A percentile compares a stretch with the other conserved stretches of the same genome.
Conservation (phyloP, 176 grass and related monocot species). For the Ensete glaucum region DNA sequence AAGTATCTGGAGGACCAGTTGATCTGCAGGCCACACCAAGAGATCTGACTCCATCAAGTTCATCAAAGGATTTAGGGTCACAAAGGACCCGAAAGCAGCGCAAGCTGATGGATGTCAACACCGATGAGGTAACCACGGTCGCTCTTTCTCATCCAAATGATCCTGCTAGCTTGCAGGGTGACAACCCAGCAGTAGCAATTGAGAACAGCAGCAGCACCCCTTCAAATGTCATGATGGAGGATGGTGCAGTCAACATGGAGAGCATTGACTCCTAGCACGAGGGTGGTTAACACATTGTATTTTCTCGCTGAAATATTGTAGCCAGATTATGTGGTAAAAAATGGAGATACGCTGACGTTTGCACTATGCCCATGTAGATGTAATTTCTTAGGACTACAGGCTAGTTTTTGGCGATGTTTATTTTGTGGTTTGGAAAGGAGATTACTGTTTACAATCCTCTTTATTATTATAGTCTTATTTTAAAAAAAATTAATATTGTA, state of each 20-base stretch:
- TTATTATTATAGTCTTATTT: no score
- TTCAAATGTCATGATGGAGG: conserved; percentile 24
- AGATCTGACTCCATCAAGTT: conserved; percentile 18
- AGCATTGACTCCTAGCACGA: conserved; percentile 24
- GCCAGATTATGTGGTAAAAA: no score
- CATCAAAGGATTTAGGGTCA: conserved; percentile 22
- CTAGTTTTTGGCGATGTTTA: no score
- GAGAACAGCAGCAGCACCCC: conserved; percentile 23
- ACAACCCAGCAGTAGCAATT: neutral
- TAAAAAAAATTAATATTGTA: no score
- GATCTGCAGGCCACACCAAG: conserved; percentile 25
- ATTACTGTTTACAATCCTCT: no score
- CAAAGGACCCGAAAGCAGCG: conserved; percentile 36
- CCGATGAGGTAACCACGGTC: conserved; percentile 39
- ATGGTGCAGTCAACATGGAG: conserved; percentile 15
- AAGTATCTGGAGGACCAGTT: conserved; percentile 33
- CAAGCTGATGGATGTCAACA: conserved; percentile 75
- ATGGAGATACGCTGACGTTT: no score
- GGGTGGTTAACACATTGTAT: neutral
- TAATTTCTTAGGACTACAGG: no score
- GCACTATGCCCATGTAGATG: no score
- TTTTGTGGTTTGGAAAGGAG: no score
- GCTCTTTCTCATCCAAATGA: conserved; percentile 23
- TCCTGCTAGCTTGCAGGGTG: neutral
- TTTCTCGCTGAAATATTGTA: no score